Conservation (phyloP, 1,284 basidiomycete genomes). For the Ceratobasidium sp. region DNA sequence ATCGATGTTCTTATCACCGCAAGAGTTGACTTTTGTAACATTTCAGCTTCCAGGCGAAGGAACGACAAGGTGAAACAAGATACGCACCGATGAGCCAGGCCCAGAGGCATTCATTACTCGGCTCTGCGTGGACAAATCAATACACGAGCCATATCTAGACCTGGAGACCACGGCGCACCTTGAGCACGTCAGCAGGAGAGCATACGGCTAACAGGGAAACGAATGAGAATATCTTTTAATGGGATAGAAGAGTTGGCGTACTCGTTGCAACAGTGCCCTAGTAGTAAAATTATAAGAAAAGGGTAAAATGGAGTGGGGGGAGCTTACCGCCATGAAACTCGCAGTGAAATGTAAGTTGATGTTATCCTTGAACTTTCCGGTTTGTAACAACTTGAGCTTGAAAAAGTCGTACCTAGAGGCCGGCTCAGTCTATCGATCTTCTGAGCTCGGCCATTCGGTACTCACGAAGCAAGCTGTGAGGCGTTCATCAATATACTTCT, state of each 20-base stretch:
- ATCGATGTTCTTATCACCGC: slow-evolving; percentile 80
- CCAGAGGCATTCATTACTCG: slow-evolving; percentile 93
- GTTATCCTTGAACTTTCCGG: slow-evolving; percentile 81
- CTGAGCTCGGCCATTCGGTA: slow-evolving; percentile 47
- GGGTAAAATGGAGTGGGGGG: slow-evolving; percentile 58
- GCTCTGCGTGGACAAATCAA: slow-evolving; percentile 60
- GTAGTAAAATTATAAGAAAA: slow-evolving; percentile 26
- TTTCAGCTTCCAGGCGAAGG: background rate
- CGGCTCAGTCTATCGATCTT: background rate
- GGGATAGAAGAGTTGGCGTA: slow-evolving; percentile 39
- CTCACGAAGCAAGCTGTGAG: slow-evolving; percentile 88
- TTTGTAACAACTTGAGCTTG: slow-evolving; percentile 83
- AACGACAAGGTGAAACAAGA: background rate
- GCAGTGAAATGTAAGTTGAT: slow-evolving; percentile 86
- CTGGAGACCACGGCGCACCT: slow-evolving; percentile 63
- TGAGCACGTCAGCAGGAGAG: slow-evolving; percentile 92
- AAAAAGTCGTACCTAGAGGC: slow-evolving; percentile 87
- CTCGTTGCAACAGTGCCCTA: slow-evolving; percentile 91
- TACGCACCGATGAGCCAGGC: slow-evolving; percentile 76
- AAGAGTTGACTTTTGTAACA: slow-evolving; percentile 72
- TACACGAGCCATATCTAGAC: background rate
- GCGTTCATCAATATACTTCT: slow-evolving; percentile 92
- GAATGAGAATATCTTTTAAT: background rate
- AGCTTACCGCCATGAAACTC: slow-evolving; percentile 86
- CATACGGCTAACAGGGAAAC: slow-evolving; percentile 72